Conservation (phyloP, 495 filamentous ascomycete species). For the Annulohypoxylon nitens region DNA sequence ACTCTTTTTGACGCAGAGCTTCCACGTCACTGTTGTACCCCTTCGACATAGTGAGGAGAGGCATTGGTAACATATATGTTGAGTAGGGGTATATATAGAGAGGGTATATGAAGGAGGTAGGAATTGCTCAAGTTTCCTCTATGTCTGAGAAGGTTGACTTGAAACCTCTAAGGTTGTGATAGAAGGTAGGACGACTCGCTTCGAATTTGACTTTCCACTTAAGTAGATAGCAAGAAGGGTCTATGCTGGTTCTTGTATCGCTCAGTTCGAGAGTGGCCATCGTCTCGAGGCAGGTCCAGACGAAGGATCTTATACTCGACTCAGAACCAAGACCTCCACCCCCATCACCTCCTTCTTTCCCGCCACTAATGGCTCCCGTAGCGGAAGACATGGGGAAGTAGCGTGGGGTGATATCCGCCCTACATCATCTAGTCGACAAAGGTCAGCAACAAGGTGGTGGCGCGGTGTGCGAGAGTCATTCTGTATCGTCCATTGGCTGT, state of each 20-base stretch:
- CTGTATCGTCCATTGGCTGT: constrained; percentile 47
- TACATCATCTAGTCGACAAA: constrained; percentile 43
- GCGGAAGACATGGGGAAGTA: constrained; percentile 42
- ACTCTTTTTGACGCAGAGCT: constrained; percentile 58
- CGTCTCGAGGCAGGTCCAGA: constrained; percentile 24
- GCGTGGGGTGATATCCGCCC: constrained; percentile 49
- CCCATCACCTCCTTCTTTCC: constrained; percentile 25
- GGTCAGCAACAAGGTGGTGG: constrained; percentile 48
- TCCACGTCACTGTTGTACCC: constrained; percentile 58
- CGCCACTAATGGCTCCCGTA: constrained; percentile 33
- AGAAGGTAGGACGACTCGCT: constrained; percentile 5
- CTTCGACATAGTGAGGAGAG: constrained; percentile 41
- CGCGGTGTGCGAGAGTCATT: constrained; percentile 40
- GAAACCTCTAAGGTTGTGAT: background rate
- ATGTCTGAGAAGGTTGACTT: constrained; percentile 1
- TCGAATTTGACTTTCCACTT: background rate
- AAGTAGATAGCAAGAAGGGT: constrained; percentile 15
- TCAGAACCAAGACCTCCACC: constrained; percentile 14
- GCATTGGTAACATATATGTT: constrained; percentile 32
- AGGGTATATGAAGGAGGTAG: background rate
- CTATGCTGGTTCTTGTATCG: constrained; percentile 29
- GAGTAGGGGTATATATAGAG: background rate
- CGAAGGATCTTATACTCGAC: constrained; percentile 44
- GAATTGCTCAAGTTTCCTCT: constrained; percentile 10
- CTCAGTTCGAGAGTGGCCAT: constrained; percentile 6